A percentile compares a stretch with the other conserved stretches of the same genome.
phyloP scores from a whole-genome alignment of 2,329 filamentous ascomycete species.

The Exophiala viscosa region DNA sequence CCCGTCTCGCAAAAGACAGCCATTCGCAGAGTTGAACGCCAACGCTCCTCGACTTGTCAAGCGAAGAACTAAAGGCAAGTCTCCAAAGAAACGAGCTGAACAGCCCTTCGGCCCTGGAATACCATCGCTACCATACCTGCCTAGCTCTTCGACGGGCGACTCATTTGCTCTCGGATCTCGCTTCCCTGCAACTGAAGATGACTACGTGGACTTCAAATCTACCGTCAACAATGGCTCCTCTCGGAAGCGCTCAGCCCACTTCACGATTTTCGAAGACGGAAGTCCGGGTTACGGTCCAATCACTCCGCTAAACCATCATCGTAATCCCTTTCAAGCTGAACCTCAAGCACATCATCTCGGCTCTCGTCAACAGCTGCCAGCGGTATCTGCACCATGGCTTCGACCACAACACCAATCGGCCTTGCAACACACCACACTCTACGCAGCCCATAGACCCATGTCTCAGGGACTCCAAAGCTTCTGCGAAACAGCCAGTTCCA shows the following conservation, averaged over 20 bases:
- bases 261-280: slow-evolving; percentile 40
- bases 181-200: slow-evolving; percentile 27
- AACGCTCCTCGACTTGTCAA: slow-evolving; percentile 33
- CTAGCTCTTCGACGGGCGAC: slow-evolving; percentile 25
- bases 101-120: slow-evolving; percentile 13
- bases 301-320: slow-evolving; percentile 1
- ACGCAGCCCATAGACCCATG: slow-evolving; percentile 12
- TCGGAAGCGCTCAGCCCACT: slow-evolving; percentile 31
- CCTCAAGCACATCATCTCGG: slow-evolving; percentile 5
- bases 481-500: slow-evolving; percentile 13
- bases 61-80: slow-evolving; percentile 30
- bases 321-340: slow-evolving; percentile 13
- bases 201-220: slow-evolving; percentile 36
- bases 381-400: slow-evolving; percentile 20
- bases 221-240: slow-evolving; percentile 31
- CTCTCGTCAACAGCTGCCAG: slow-evolving; percentile 12
- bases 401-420: slow-evolving; percentile 23
- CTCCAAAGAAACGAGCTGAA: slow-evolving; percentile 14
- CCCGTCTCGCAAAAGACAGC: slow-evolving; percentile 33
- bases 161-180: slow-evolving; percentile 23
- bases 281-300: slow-evolving; percentile 14
- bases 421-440: slow-evolving; percentile 15
- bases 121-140: slow-evolving; percentile 26
- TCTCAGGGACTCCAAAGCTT: slow-evolving; percentile 10
- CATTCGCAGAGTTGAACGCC: slow-evolving; percentile 33